Base-by-base conservation (phyloP, 352 stramenopile species). In the Blastocystis sp. region DNA sequence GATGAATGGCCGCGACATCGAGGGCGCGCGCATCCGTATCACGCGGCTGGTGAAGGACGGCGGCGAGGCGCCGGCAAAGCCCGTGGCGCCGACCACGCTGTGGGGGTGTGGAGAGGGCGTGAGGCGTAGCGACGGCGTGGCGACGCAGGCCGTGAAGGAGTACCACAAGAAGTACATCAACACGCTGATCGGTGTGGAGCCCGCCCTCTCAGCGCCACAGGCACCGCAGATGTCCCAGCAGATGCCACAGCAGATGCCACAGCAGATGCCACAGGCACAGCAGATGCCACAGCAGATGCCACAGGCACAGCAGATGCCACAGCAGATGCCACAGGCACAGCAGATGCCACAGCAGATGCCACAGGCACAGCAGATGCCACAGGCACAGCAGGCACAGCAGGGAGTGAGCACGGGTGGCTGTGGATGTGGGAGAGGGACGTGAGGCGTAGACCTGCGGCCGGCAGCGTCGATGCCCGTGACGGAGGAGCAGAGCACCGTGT, bases 1-100 rank as follows among this genome's bases (percentile, higher is more conserved):
- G 11, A 70, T 84, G n/a, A 61, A 69, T 21, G 21, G 34, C 14
- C 65, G 69, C 24, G 48, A 42, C 3, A 84, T 84, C 61, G 54
- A 84, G 19, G 74, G 74, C 3, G 14, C 38, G 6, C 14, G 19
- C 10, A 21, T 84, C 9, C 14, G 24, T 1, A 28, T 84, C 42
- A 38, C 4, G 7, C 34, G 57, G 4, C 54, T 84, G 0, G 24
- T 68, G 3, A 43, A 77, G 28, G 42, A 60, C 38, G 21, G 24
- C 14, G 11, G 66, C 14, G 66, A 43, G 1, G 40, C 42, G 14
- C 28, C 38, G 38, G 48, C 6, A 14, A 57, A 57, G 48, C 48
- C 48, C 6, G 6, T 17, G 48, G 38, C 21, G 45, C 14, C 6
- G 48, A 57, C 48, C 48, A 57, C 48, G 48, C 48, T 57, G 48